Evolutionary conservation across 2,329 filamentous ascomycete species (phyloP), one percentile per base, ranked within the genome.

Genomic region (Sordariomycetes sp.): DNA sequence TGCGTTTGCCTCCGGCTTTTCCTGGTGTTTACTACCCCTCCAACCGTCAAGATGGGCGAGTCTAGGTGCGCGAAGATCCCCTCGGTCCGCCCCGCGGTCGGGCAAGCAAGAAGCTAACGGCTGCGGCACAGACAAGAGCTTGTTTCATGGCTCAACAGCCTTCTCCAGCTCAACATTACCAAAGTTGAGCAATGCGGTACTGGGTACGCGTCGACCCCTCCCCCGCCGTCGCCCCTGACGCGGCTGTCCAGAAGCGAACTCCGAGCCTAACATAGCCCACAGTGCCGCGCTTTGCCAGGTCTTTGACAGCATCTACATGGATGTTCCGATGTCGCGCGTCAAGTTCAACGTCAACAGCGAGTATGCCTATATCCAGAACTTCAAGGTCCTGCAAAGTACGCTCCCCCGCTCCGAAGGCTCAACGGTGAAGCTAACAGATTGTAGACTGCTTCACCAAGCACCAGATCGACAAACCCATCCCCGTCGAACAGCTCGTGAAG

Each of bases 121-220:
- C 42, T 18, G 21, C 10, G 15, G n/a, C 16, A 39, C 51, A 96
- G 92, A 71, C 92, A 98, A 67, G 92, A 98, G 69, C 78, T 98
- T 49, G 72, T 98, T 49, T 75, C 80, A 66, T 98, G 92, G 92
- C 71, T 96, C 47, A 98, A 98, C 72, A 90, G 85, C 72, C 83
- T 98, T 42, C 79, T 98, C 33, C 87, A 95, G 68, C 82, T 98
- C 54, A 98, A 96, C 68, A 79, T 98, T 52, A 96, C 84, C 52
- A 96, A 95, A 66, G 86, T 98, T 58, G 92, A 98, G 69, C 92
- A 98, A 73, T 96, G 90, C 61, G 92, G 92, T 59, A 96, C 90
- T 54, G 92, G 90, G 90, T 96, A 79, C 51, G 68, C 59, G 42
- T 45, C 31, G 37, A 38, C 43, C 41, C 42, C 39, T 43, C 39